phyloP scores from a whole-genome alignment of 805 yeast genomes.

The Ogataea haglerorum region DNA sequence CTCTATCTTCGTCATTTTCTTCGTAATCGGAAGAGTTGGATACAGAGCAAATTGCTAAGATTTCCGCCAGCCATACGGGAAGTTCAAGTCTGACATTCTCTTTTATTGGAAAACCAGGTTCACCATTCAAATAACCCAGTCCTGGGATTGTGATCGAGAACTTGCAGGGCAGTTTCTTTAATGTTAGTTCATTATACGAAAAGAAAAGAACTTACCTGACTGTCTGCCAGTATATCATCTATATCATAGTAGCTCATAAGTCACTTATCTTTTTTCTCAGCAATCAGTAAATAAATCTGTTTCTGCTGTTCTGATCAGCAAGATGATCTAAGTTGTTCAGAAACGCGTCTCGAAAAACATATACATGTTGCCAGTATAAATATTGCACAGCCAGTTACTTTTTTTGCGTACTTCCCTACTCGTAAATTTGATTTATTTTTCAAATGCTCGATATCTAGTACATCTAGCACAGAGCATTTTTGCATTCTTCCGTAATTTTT shows the following conservation, averaged over 20 bases:
- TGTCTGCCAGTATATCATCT: constrained; percentile 71
- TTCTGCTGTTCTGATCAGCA: not conserved
- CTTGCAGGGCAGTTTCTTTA: constrained; percentile 65
- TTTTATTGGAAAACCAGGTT: constrained; percentile 58
- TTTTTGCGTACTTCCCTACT: too few relatives aligned
- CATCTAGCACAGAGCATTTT: not conserved
- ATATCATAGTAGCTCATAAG: constrained; percentile 58
- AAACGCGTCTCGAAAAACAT: not conserved
- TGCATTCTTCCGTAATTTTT: constrained; percentile 2
- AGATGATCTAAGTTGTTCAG: not conserved
- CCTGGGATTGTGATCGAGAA: constrained; percentile 80
- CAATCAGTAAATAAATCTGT: too few relatives aligned
- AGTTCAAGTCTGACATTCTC: constrained; percentile 66
- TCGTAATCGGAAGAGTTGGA: constrained; percentile 26
- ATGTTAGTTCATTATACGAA: constrained; percentile 1
- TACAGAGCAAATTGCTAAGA: constrained; percentile 54
- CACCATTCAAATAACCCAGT: constrained; percentile 81
- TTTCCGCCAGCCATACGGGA: constrained; percentile 87
- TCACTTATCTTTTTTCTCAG: not conserved
- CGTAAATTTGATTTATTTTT: too few relatives aligned
- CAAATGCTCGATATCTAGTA: not conserved
- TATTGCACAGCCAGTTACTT: not conserved
- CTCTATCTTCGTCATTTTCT: constrained; percentile 31
- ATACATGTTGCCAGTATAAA: too few relatives aligned
- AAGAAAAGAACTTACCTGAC: constrained; percentile 37